phyloP scores from a whole-genome alignment of 2,329 filamentous ascomycete species.

The Botryotinia convoluta region DNA sequence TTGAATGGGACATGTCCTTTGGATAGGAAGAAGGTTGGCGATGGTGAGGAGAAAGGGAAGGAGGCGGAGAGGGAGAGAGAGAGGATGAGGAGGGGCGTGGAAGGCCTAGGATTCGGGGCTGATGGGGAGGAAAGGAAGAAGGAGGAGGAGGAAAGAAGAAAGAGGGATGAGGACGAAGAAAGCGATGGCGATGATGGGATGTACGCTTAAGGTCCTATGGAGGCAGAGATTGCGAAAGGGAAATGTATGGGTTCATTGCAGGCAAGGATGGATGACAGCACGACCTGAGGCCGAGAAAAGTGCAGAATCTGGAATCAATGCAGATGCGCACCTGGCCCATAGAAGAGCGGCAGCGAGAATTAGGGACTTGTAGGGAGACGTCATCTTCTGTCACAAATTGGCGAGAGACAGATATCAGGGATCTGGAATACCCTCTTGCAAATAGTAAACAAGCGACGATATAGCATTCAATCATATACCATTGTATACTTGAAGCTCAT shows the following conservation, averaged over 20 bases:
- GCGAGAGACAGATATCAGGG: background rate
- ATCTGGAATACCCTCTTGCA: background rate
- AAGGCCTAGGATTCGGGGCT: slow-evolving; percentile 23
- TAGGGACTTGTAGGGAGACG: background rate
- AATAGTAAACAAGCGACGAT: background rate
- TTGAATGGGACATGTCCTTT: slow-evolving; percentile 64
- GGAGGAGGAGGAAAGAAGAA: slow-evolving; percentile 13
- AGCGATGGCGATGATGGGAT: slow-evolving; percentile 51
- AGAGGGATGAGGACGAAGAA: slow-evolving; percentile 43
- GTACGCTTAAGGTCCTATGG: slow-evolving; percentile 40
- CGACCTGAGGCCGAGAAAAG: background rate
- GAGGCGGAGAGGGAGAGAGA: slow-evolving; percentile 43
- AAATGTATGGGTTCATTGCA: background rate
- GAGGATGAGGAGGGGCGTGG: slow-evolving; percentile 49
- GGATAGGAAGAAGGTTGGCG: slow-evolving; percentile 56
- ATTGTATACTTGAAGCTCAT: background rate
- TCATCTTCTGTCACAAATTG: background rate
- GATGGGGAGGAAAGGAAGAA: slow-evolving; percentile 28
- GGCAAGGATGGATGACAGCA: background rate
- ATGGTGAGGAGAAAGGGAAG: slow-evolving; percentile 21
- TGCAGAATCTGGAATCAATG: background rate
- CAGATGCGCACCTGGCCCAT: background rate
- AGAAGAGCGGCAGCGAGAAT: background rate
- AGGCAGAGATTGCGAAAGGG: background rate
- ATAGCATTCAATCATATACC: background rate